Percentiles rank a stretch among this genome's conserved stretches.
phyloP scores from a whole-genome alignment of 257 asterid genomes.

The Nicotiana tomentosiformis region DNA sequence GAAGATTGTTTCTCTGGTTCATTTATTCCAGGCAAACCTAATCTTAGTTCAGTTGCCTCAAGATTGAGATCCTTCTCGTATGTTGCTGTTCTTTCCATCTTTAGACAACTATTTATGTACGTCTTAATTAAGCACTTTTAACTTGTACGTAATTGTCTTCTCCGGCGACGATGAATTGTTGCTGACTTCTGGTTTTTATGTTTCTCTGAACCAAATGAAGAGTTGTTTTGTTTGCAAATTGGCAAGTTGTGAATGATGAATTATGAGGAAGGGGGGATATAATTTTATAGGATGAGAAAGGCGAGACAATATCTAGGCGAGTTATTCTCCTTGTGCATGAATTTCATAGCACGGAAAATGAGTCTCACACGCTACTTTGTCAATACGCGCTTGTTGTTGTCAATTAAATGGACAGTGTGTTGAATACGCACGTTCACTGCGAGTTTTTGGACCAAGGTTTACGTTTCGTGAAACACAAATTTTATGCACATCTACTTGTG shows the following conservation, averaged over 20 bases:
- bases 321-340: slow-evolving; percentile 17
- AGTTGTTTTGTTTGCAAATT: neutral
- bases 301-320: slow-evolving; percentile 4
- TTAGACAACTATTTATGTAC: neutral
- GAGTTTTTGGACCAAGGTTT: neutral
- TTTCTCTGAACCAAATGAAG: neutral
- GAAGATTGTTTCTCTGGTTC: slow-evolving; percentile 29
- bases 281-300: slow-evolving; percentile 18
- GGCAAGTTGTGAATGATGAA: slow-evolving; percentile 15
- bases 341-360: slow-evolving; percentile 1
- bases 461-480: slow-evolving; percentile 11
- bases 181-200: neutral
- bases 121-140: neutral
- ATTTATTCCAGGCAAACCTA: slow-evolving; percentile 75
- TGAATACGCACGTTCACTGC: neutral
- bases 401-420: neutral
- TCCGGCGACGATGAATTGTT: neutral
- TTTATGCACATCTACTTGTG: slow-evolving; percentile 16
- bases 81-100: slow-evolving; percentile 14
- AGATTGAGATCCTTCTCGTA: slow-evolving; percentile 46
- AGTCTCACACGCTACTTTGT: neutral
- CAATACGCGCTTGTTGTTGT: neutral
- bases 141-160: too few relatives aligned
- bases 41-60: slow-evolving; percentile 62
- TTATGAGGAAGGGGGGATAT: neutral